Base-by-base conservation (phyloP, 2,329 filamentous ascomycete genomes). In the Ophiosphaerella herpotricha region DNA sequence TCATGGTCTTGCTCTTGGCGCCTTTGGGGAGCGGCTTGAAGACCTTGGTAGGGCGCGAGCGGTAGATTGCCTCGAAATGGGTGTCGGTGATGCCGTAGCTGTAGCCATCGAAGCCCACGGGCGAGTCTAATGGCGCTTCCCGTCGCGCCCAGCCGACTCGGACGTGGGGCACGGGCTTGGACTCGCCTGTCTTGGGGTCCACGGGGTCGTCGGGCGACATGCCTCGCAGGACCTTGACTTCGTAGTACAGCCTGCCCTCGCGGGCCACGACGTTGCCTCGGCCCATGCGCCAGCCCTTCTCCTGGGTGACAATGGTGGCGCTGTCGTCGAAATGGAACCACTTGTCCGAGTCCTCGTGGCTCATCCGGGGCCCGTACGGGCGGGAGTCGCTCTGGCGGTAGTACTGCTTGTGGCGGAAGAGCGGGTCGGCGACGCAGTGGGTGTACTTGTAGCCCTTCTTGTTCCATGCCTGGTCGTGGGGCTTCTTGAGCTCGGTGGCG, bases 81-180 rank as follows among this genome's bases (percentile, higher is more conserved):
- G 92, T 87, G 66, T 99, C 94, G 37, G 92, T 88, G 49, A 97
- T 84, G 39, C 90, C 93, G 70, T 97, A 97, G 68, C 92, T 96
- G 75, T 97, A 97, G 36, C 89, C 89, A 67, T 95, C 90, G 60
- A 91, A 94, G 1, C 91, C 90, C 0, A 94, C 90, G 0, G 90
- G 90, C 1, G 87, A 88, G 72, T 95, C 91, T 1, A 94, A 76
- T 0, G 88, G 89, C 9, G 90, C 89, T 69, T 96, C 90, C 41
- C 90, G 80, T 54, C 90, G 78, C 2, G 89, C 89, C 78, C 91
- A 97, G 3, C 95, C 95, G 69, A 97, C 84, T 7, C 94, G 88
- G 21, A 97, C 79, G 75, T 80, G 69, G 63, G 80, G 70, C 71
- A 80, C 74, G 82, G 89, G 65, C 78, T 80, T 43, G 1, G 66